phyloP scores from a whole-genome alignment of 2,329 filamentous ascomycete genomes.

The Shiraia sp. region DNA sequence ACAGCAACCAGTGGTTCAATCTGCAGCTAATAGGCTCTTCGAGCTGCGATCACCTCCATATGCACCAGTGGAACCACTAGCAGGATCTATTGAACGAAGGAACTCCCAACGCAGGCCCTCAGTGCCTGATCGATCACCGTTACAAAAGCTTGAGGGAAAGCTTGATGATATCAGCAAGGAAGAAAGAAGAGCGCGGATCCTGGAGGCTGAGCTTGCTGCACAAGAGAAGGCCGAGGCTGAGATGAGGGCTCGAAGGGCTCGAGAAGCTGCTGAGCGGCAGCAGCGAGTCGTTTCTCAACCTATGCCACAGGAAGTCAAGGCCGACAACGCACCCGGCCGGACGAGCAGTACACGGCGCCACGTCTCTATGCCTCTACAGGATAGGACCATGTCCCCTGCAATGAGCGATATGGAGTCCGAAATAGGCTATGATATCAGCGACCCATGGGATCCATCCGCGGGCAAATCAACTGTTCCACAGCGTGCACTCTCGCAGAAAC shows the following conservation, averaged over 20 bases:
- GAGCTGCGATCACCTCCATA: slow-evolving; percentile 38
- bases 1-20: slow-evolving; percentile 39
- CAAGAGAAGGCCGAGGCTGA: slow-evolving; percentile 62
- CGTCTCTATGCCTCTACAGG: slow-evolving; percentile 38
- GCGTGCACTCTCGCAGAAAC: slow-evolving; percentile 24
- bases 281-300: slow-evolving; percentile 36
- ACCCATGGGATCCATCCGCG: slow-evolving; percentile 42
- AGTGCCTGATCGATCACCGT: slow-evolving; percentile 82
- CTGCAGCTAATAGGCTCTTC: slow-evolving; percentile 35
- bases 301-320: slow-evolving; percentile 13
- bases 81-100: slow-evolving; percentile 30
- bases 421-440: slow-evolving; percentile 37
- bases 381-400: slow-evolving; percentile 22
- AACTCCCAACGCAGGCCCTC: slow-evolving; percentile 51
- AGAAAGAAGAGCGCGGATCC: slow-evolving; percentile 83
- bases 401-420: slow-evolving; percentile 35
- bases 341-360: slow-evolving; percentile 31
- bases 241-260: slow-evolving; percentile 35
- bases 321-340: slow-evolving; percentile 13
- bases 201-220: slow-evolving; percentile 77
- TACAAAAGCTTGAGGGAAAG: slow-evolving; percentile 90
- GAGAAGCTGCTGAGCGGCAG: slow-evolving; percentile 35
- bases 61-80: slow-evolving; percentile 32
- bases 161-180: slow-evolving; percentile 94
- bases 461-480: slow-evolving; percentile 19